A percentile compares a stretch with the other conserved stretches of the same genome.
phyloP scores from a whole-genome alignment of 306 rosid genomes.

The Chamaecrista fasciculata region DNA sequence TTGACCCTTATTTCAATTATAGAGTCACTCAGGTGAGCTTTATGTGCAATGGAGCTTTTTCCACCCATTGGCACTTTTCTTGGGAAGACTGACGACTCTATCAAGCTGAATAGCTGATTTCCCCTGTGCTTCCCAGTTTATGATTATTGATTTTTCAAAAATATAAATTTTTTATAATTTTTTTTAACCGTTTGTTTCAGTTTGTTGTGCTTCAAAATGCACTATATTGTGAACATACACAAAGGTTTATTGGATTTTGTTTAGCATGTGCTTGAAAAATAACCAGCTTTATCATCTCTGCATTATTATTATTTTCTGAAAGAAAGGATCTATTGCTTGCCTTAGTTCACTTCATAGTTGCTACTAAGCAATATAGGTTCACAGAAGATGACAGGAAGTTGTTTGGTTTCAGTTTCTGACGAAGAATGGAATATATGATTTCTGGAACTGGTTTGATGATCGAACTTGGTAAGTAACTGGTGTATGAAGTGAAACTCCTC shows the following conservation, averaged over 20 bases:
- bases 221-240: neutral
- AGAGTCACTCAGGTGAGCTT: slow-evolving; percentile 90
- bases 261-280: slow-evolving; percentile 52
- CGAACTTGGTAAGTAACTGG: slow-evolving; percentile 64
- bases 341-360: neutral
- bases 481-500: slow-evolving; percentile 22
- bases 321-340: neutral
- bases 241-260: slow-evolving; percentile 13
- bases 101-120: neutral
- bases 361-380: neutral
- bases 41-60: slow-evolving; percentile 13
- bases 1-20: slow-evolving; percentile 76
- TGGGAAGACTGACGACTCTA: neutral
- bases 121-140: neutral
- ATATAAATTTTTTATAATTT: slow-evolving; percentile 2
- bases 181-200: neutral
- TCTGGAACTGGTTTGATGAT: slow-evolving; percentile 84
- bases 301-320: slow-evolving; percentile 22
- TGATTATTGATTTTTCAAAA: slow-evolving; percentile 19
- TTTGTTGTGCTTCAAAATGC: neutral
- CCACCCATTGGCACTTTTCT: slow-evolving; percentile 3
- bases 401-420: slow-evolving; percentile 66
- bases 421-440: slow-evolving; percentile 72
- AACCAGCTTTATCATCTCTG: slow-evolving; percentile 58
- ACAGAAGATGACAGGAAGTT: slow-evolving; percentile 31